These are phyloP conservation scores for Colletotrichum sp. DNA, from an alignment of 2,329 filamentous ascomycete species.

Conservation along the genomic window DNA sequence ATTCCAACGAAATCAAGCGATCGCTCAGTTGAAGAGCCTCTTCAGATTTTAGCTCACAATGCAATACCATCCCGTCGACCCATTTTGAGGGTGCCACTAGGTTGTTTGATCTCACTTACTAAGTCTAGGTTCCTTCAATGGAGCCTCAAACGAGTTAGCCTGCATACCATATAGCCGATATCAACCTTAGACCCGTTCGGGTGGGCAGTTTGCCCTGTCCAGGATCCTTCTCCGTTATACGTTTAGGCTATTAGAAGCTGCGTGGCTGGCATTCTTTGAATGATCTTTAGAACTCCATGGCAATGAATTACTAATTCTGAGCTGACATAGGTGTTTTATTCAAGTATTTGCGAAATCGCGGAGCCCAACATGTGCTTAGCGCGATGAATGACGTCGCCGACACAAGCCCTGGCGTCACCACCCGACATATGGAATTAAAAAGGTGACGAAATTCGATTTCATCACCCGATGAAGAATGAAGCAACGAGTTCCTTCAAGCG, in stretches of 20 bases:
- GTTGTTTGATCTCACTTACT: neutral
- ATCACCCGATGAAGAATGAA: neutral
- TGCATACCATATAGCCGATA: neutral
- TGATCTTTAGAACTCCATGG: accelerated
- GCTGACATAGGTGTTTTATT: accelerated
- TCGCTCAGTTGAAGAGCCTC: neutral
- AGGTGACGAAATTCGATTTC: neutral
- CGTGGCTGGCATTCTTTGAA: neutral
- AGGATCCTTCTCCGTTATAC: neutral
- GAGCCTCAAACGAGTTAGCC: neutral
- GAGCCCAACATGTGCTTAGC: neutral
- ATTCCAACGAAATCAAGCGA: neutral
- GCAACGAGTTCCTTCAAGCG: neutral
- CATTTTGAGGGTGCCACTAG: neutral
- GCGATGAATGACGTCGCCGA: neutral
- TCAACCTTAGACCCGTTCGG: accelerated
- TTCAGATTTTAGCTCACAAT: accelerated
- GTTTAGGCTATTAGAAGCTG: neutral
- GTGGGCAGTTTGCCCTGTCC: neutral
- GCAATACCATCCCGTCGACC: accelerated
- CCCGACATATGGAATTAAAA: neutral
- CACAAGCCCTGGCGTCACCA: neutral
- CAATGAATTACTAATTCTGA: neutral
- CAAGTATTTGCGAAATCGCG: neutral
- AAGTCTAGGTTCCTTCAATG: neutral